These are phyloP conservation scores for Colletotrichum limetticola DNA, from an alignment of 2,329 filamentous ascomycete genomes.

Conservation along the genomic window DNA sequence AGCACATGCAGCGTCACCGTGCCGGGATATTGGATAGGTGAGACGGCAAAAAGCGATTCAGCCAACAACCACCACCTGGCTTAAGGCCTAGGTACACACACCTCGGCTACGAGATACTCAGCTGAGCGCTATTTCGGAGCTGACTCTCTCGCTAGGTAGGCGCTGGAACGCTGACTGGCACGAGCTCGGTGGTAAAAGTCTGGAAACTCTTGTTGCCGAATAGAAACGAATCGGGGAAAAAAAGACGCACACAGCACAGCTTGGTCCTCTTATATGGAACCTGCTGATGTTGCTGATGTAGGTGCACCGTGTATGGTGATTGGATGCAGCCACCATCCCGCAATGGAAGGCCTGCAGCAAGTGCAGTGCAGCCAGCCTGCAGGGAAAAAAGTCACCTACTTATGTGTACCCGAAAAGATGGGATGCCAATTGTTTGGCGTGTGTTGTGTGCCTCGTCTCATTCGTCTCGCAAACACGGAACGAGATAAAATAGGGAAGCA, in stretches of 20 bases:
- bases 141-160: neutral
- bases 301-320: neutral
- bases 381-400: neutral
- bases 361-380: neutral
- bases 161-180: neutral
- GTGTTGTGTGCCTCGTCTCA: neutral
- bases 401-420: neutral
- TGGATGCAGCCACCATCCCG: neutral
- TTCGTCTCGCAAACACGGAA: neutral
- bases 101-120: neutral
- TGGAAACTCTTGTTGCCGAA: neutral
- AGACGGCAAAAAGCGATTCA: neutral
- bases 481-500: neutral
- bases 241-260: neutral
- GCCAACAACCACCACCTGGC: neutral
- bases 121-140: neutral
- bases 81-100: neutral
- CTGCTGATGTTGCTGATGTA: neutral
- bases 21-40: neutral
- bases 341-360: neutral
- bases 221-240: neutral
- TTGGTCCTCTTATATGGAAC: neutral
- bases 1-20: neutral
- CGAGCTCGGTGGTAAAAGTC: neutral
- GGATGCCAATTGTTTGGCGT: slow-evolving; percentile 5